phyloP scores from a whole-genome alignment of 1,284 basidiomycete genomes.

The Leccinum cinnamomeum region DNA sequence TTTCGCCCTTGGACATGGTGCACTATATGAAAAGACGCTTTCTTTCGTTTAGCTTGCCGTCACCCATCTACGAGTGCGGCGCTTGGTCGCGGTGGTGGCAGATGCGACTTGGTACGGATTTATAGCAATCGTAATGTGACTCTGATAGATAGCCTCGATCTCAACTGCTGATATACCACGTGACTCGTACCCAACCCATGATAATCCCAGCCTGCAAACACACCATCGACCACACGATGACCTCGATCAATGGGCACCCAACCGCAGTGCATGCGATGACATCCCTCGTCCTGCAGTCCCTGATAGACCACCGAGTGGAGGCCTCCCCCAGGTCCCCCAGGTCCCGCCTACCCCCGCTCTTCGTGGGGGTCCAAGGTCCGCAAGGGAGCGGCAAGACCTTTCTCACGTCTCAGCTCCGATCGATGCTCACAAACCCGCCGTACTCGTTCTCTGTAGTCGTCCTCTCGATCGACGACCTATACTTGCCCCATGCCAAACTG shows the following conservation, averaged over 20 bases:
- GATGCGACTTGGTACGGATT: constrained; percentile 30
- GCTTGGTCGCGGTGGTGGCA: constrained; percentile 17
- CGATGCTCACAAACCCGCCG: constrained; percentile 48
- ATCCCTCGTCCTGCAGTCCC: constrained; percentile 45
- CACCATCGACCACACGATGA: constrained; percentile 11
- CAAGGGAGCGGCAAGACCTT: constrained; percentile 86
- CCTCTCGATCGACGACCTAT: constrained; percentile 86
- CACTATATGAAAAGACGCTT: constrained; percentile 3
- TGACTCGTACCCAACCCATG: constrained; percentile 9
- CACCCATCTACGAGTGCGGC: constrained; percentile 10
- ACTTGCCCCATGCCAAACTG: constrained; percentile 68
- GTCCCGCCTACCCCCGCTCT: constrained; percentile 46
- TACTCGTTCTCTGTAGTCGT: constrained; percentile 60
- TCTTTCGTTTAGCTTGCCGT: constrained; percentile 4
- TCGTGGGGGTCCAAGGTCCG: constrained; percentile 84
- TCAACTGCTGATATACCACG: constrained; percentile 16
- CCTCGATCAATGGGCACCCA: constrained; percentile 8
- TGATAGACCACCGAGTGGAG: constrained; percentile 28
- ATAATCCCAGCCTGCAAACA: not conserved
- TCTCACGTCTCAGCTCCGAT: constrained; percentile 56
- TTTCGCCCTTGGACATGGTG: not conserved
- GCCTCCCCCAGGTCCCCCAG: constrained; percentile 16
- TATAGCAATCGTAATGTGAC: constrained; percentile 29
- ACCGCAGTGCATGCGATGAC: constrained; percentile 42
- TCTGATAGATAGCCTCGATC: constrained; percentile 10